Evolutionary conservation across 108 stramenopile species (phyloP), one percentile per base, ranked within the genome.

Genomic region (Pseudonitzschia pungens): DNA sequence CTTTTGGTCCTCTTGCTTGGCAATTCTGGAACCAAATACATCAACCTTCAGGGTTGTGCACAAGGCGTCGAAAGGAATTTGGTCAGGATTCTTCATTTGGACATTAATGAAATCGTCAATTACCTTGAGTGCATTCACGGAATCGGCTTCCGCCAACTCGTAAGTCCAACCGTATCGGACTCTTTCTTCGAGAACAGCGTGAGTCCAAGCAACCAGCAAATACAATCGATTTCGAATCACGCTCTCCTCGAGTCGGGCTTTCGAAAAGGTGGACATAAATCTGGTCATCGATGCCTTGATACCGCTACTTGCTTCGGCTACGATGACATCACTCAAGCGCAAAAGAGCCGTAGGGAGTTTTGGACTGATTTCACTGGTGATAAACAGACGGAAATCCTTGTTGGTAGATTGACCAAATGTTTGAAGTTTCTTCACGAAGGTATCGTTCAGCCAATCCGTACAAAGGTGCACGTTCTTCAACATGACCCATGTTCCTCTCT

Each of bases 381-480:
- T 81, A 76, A 97, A 98, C 28, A 97, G 65, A 31, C 97, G 83
- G 79, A 97, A 95, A 66, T 92, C 84, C n/a, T 68, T 57, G 67
- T 96, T 84, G 18, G 88, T 86, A 24, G 75, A 75, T 7, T 68
- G 74, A 50, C 86, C 81, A 10, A 96, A 81, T 10, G 86, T 79
- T 64, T 96, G 96, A 20, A 99, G 92, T 75, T 74, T 90, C 82
- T 98, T 98, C 64, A 98, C 98, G n/a, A 99, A 85, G 7, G 86
- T 83, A 27, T 89, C 89, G 43, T 73, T 84, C n/a, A 99, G 83
- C 98, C 98, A 99, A 57, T 96, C 97, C 31, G 95, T 89, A 63
- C 97, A 97, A n/a, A 99, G 77, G 79, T 99, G 99, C 21, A 89
- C 84, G 75, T 99, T 99, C 69, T 97, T 94, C 52, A 99, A 81